phyloP scores from a whole-genome alignment of 192 early-diverging fungal genomes.

The Cetraspora pellucida region DNA sequence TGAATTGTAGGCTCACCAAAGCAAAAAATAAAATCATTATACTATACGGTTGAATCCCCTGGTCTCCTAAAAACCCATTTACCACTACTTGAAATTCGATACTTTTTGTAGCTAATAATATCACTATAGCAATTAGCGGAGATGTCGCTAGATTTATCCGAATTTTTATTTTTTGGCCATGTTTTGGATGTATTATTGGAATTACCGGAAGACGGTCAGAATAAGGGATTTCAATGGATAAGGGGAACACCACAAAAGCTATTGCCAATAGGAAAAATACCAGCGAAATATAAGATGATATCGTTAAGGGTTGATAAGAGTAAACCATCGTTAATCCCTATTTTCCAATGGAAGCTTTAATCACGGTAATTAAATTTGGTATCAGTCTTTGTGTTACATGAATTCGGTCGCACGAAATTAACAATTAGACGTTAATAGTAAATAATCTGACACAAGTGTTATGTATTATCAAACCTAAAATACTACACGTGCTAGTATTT shows the following conservation, averaged over 20 bases:
- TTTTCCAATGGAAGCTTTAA: too few relatives aligned
- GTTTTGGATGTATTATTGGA: not conserved
- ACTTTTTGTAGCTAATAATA: conserved; percentile 59
- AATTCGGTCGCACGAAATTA: too few relatives aligned
- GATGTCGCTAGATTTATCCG: conserved; percentile 65
- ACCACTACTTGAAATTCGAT: conserved; percentile 44
- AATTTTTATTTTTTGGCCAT: not conserved
- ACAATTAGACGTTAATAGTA: too few relatives aligned
- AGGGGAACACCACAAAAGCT: not conserved
- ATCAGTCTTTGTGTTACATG: too few relatives aligned
- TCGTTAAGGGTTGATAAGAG: too few relatives aligned
- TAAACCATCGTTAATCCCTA: too few relatives aligned
- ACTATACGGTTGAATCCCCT: conserved; percentile 74
- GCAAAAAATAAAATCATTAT: conserved; percentile 83
- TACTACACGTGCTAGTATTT: too few relatives aligned
- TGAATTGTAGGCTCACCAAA: conserved; percentile 51
- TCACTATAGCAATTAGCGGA: conserved; percentile 60
- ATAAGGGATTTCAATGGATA: not conserved
- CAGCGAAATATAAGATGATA: not conserved
- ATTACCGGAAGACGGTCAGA: not conserved
- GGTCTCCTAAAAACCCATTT: conserved; percentile 62
- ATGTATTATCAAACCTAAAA: too few relatives aligned
- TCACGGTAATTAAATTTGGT: too few relatives aligned
- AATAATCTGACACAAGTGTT: too few relatives aligned
- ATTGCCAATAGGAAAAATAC: not conserved